Evolutionary conservation across 108 stramenopile genomes (phyloP), one percentile per base, ranked within the genome.

Genomic region (Nitzschia sp.): DNA sequence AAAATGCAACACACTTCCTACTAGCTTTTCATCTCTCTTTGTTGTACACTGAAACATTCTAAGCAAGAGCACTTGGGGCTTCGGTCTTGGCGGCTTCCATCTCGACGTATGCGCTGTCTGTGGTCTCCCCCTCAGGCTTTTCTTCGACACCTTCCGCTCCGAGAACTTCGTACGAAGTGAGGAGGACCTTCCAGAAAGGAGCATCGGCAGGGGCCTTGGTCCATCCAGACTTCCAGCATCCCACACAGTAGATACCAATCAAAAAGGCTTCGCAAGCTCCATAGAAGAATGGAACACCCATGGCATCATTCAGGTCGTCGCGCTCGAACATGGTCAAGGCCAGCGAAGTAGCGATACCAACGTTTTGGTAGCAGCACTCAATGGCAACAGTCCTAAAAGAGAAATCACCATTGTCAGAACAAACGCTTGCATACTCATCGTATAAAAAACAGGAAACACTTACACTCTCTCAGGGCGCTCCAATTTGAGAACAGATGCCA

Each of bases 291-390:
- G 90, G 90, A 21, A 94, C 86, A 24, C 88, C 85, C 69, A 92
- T 82, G 7, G 92, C 92, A 41, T 83, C 70, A 7, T 64, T 80
- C 53, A 81, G 59, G 19, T 86, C 79, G 8, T 78, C 65, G n/a
- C 83, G 85, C 22, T 79, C 46, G 69, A 90, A 90, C 89, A 93
- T 89, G 63, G 89, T 67, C 24, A 90, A 63, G 0, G 84, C 89
- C 51, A 85, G 68, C 5, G 86, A 83, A 3, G 87, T 90, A 0
- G 85, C 89, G 67, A 95, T 91, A 9, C 94, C 94, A 3, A 88
- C 78, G 74, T 95, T 95, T 82, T 95, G 94, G 59, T 95, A 95
- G 53, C 79, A 81, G 53, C 90, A 87, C 59, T 95, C 94, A 12
- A 95, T 73, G 0, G 88, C 79, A 15, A 90, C 84, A 19, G 94